Percentiles rank a stretch among this genome's conserved stretches.
phyloP scores from a whole-genome alignment of 495 filamentous ascomycete species.

The Penicillium pulvis region DNA sequence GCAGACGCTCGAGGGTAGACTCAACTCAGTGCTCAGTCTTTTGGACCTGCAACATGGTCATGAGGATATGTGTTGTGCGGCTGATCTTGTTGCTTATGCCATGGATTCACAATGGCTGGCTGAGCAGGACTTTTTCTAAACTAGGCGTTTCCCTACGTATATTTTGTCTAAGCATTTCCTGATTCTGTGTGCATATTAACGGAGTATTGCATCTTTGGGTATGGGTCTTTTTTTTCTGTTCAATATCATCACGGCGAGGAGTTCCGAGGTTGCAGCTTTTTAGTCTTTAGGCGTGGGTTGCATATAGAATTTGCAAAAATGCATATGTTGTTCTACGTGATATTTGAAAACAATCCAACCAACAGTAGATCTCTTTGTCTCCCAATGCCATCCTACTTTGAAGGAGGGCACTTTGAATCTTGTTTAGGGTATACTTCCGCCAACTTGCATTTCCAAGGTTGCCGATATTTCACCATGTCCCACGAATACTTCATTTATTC shows the following conservation, averaged over 20 bases:
- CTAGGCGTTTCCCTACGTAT: not conserved
- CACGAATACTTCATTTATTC: no score
- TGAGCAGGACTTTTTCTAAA: slow-evolving; percentile 44
- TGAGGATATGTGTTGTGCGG: slow-evolving; percentile 52
- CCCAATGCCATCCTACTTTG: no score
- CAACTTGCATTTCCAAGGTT: no score
- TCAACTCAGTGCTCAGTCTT: slow-evolving; percentile 36
- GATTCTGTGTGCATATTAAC: not conserved
- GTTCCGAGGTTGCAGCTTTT: not conserved
- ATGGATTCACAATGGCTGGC: slow-evolving; percentile 49
- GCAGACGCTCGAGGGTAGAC: slow-evolving; percentile 35
- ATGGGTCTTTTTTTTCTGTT: not conserved
- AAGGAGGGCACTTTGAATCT: no score
- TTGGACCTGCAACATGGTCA: slow-evolving; percentile 44
- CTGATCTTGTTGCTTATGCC: slow-evolving; percentile 50
- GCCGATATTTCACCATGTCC: no score
- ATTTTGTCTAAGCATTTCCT: not conserved
- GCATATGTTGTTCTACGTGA: not conserved
- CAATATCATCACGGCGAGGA: slow-evolving; percentile 2
- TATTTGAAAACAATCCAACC: no score
- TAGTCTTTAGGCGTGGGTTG: not conserved
- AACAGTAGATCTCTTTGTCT: no score
- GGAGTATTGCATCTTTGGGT: not conserved
- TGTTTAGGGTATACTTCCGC: no score
- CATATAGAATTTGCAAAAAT: not conserved